Evolutionary conservation across 805 yeast species (phyloP), one percentile per base, ranked within the genome.

Genomic region (Cyberlindnera mississippiensis): DNA sequence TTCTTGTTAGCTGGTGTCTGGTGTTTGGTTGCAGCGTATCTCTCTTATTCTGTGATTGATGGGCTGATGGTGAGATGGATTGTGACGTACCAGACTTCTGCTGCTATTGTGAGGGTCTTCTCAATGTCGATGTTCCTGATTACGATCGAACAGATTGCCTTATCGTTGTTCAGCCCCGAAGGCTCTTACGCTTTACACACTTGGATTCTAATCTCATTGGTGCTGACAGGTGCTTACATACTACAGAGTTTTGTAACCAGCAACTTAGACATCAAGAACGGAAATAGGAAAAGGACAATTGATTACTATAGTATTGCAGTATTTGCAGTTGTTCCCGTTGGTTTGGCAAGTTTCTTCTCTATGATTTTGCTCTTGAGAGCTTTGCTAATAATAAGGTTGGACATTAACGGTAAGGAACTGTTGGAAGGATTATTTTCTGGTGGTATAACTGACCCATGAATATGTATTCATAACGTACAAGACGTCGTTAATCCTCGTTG

Each of bases 261-360:
- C 41, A 82, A 84, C 57, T 58, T 84, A 41, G 80, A 78, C 44
- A 56, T 63, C 42, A 61, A 65, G 28, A 52, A 60, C 33, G 71
- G 48, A 15, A 53, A 49, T 19, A 51, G 50, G 30, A 47, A 49
- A 31, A 72, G 96, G 41, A 82, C 89, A 28, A 85, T 90, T 45
- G 95, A 91, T 60, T 71, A 90, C 41, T 87, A 88, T 61, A 86
- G 85, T 52, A 85, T 93, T 37, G 88, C 85, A 1, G 97, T 91
- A 2, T 91, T 87, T 66, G 97, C 98, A 2, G 99, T 91, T 31
- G 96, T 91, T n/a, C 99, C 99, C 0, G 88, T 91, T 14, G 98
- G 99, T 0, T 57, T 91, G 45, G 97, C 98, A 4, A 86, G 96
- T 53, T 91, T 93, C 56, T 64, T 90, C 18, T 89, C 98, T 3